Evolutionary conservation across 2,329 filamentous ascomycete genomes (phyloP), one percentile per base, ranked within the genome.

Genomic region (Sarocladiaceae sp.): DNA sequence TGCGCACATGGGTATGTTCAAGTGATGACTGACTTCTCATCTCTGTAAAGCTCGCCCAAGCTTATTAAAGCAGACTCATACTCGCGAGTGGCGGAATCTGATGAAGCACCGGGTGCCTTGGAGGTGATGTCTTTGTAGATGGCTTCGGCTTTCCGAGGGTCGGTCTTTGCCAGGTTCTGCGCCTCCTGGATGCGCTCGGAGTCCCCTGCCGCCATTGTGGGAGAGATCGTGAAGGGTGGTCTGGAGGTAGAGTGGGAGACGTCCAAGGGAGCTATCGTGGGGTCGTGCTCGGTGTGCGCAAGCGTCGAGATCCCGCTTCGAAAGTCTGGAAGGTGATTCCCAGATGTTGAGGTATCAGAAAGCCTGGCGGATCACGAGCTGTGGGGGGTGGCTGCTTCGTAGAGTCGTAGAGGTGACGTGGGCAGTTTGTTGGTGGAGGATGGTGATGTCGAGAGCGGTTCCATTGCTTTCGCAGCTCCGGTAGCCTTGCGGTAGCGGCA

Each of bases 101-200:
- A 82, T 48, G 82, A 93, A 48, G 85, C 81, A 43, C 87, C 86
- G 18, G 90, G 89, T 29, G 88, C 82, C 67, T 87, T 84, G 44
- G 88, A 83, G 53, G 96, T 80, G 61, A 97, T 86, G 46, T 93
- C 84, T 68, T 91, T 88, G 76, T 91, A 97, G 62, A 88, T 80
- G 57, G 78, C 73, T 70, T 95, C 89, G 51, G 91, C 88, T 74
- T 93, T 87, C 58, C 77, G 71, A 53, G 90, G 85, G 61, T 95
- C 80, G 52, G 82, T 77, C 72, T 88, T 89, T 54, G 80, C 78
- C 60, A 91, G 72, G 72, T 85, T 82, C 75, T 91, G 83, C 64
- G 89, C 91, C 77, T 96, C 88, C 68, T 84, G 81, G 76, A 96
- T 83, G 73, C 84, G 69, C 58, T 69, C 67, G 53, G 76, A 77